Percentiles rank a stretch among this genome's conserved stretches.
phyloP scores from a whole-genome alignment of 2,329 filamentous ascomycete species.

The Fusarium praegraminearum region DNA sequence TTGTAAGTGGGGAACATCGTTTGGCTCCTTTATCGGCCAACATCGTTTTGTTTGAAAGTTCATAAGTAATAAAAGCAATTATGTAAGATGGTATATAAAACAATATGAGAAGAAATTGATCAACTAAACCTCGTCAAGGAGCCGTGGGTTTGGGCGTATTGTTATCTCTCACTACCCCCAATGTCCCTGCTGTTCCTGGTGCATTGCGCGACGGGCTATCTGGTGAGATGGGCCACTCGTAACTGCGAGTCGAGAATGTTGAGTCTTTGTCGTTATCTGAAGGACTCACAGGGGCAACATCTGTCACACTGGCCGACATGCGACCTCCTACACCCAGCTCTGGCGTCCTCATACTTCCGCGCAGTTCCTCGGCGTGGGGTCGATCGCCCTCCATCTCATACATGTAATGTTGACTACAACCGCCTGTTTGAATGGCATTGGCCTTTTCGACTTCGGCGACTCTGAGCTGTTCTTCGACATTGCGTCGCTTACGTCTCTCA shows the following conservation, averaged over 20 bases:
- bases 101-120: neutral
- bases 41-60: neutral
- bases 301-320: neutral
- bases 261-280: slow-evolving; percentile 2
- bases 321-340: slow-evolving; percentile 21
- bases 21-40: slow-evolving; percentile 1
- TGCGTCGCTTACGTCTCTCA: slow-evolving; percentile 36
- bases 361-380: slow-evolving; percentile 34
- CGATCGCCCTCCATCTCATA: slow-evolving; percentile 46
- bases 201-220: neutral
- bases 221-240: slow-evolving; percentile 19
- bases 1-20: neutral
- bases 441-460: slow-evolving; percentile 9
- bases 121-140: neutral
- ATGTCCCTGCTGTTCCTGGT: neutral
- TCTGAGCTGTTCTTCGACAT: slow-evolving; percentile 26
- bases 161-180: neutral
- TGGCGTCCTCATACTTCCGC: slow-evolving; percentile 40
- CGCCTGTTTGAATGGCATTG: neutral
- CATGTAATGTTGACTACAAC: slow-evolving; percentile 5
- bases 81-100: slow-evolving; percentile 2
- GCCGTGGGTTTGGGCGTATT: neutral
- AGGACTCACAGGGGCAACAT: neutral
- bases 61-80: neutral
- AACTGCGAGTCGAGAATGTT: neutral